A percentile compares a stretch with the other conserved stretches of the same genome.
Evolutionary conservation across 805 yeast species (phyloP).

Genomic region (Schwanniomyces pseudopolymorphus): DNA sequence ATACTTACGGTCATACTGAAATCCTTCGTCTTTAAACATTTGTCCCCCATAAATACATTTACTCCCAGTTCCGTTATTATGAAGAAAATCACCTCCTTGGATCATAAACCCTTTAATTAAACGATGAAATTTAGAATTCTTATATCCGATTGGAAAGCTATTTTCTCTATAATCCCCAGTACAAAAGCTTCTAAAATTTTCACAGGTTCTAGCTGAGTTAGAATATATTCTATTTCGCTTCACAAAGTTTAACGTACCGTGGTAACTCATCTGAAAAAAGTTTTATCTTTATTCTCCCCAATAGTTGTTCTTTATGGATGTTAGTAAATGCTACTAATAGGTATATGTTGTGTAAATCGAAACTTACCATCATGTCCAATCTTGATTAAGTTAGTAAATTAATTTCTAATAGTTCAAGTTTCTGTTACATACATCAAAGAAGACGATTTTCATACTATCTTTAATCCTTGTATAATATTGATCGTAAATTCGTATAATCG

Average conservation of each 20-base stretch:
- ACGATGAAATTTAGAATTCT: slow-evolving; percentile 36
- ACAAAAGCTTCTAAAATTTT: slow-evolving; percentile 53
- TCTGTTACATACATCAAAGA: slow-evolving; percentile 34
- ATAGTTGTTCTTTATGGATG: not conserved
- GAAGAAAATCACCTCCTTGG: slow-evolving; percentile 49
- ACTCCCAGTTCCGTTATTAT: slow-evolving; percentile 46
- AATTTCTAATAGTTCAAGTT: not conserved
- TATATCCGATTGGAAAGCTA: slow-evolving; percentile 45
- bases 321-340: not conserved
- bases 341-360: not conserved
- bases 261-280: slow-evolving; percentile 42
- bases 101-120: slow-evolving; percentile 43
- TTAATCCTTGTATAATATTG: not conserved
- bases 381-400: slow-evolving; percentile 10
- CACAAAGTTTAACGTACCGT: slow-evolving; percentile 13
- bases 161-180: slow-evolving; percentile 46
- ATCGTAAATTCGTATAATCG: not conserved
- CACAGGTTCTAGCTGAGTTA: slow-evolving; percentile 33
- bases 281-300: slow-evolving; percentile 48
- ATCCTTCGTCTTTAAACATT: slow-evolving; percentile 46
- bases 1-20: slow-evolving; percentile 22
- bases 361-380: slow-evolving; percentile 26
- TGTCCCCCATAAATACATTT: slow-evolving; percentile 39
- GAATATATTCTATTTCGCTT: slow-evolving; percentile 1
- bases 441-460: slow-evolving; percentile 23